phyloP scores from a whole-genome alignment of 192 early-diverging fungal genomes.

The Umbelopsis vinacea region DNA sequence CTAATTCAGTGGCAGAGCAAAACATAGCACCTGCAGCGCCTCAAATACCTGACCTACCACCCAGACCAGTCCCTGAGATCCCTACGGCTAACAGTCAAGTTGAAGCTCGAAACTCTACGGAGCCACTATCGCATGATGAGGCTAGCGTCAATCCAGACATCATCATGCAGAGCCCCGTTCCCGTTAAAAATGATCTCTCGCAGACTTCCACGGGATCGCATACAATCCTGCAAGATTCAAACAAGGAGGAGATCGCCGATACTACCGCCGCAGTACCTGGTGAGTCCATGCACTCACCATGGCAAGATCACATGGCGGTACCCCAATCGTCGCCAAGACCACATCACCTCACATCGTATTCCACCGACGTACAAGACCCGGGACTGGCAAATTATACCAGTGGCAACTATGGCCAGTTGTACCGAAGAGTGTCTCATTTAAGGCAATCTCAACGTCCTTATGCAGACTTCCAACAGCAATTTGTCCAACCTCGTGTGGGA shows the following conservation, averaged over 20 bases:
- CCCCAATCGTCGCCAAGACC: constrained; percentile 22
- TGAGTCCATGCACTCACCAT: constrained; percentile 17
- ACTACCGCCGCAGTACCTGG: not conserved
- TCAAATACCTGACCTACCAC: not conserved
- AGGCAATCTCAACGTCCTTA: constrained; percentile 36
- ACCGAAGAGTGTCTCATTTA: constrained; percentile 31
- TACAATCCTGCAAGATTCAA: constrained; percentile 7
- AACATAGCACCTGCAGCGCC: not conserved
- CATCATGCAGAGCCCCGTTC: not conserved
- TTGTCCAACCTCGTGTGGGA: constrained; percentile 25
- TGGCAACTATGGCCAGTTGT: constrained; percentile 40
- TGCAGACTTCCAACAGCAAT: constrained; percentile 43
- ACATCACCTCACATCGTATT: constrained; percentile 11
- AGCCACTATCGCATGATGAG: no score
- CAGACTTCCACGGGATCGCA: constrained; percentile 4
- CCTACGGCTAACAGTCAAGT: no score
- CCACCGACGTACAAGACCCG: not conserved
- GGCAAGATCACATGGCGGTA: constrained; percentile 14
- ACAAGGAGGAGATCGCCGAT: constrained; percentile 18
- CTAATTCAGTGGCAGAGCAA: not conserved
- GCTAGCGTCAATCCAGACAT: no score
- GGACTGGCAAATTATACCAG: not conserved
- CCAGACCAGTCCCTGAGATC: not conserved
- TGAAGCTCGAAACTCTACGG: no score
- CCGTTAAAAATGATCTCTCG: not conserved